Conservation (phyloP, 805 yeast species). For the Suhomyces sp. region DNA sequence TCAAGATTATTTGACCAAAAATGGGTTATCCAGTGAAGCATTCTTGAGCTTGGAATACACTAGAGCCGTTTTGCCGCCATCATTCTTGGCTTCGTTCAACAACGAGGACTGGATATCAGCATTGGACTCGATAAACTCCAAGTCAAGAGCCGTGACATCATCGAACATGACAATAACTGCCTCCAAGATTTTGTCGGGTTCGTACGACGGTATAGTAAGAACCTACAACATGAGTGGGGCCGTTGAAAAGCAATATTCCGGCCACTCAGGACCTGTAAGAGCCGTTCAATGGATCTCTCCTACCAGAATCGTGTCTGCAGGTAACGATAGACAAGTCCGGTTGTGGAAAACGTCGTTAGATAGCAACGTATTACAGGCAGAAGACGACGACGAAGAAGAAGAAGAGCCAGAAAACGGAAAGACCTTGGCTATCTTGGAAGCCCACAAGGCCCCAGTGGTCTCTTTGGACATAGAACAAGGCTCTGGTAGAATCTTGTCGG, state of each 20-base stretch:
- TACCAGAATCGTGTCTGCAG: slow-evolving; percentile 75
- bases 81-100: slow-evolving; percentile 78
- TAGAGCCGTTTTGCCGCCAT: slow-evolving; percentile 91
- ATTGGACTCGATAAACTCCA: slow-evolving; percentile 49
- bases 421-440: slow-evolving; percentile 82
- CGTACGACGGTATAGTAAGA: slow-evolving; percentile 92
- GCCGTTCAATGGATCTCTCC: slow-evolving; percentile 76
- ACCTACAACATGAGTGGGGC: slow-evolving; percentile 81
- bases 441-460: slow-evolving; percentile 87
- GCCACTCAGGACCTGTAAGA: slow-evolving; percentile 86
- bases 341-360: slow-evolving; percentile 70
- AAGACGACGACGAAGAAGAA: slow-evolving; percentile 37
- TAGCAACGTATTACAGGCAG: slow-evolving; percentile 43
- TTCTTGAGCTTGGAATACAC: slow-evolving; percentile 83
- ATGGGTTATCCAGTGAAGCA: slow-evolving; percentile 82
- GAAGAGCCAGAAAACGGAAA: slow-evolving; percentile 59
- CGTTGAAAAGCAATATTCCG: slow-evolving; percentile 75
- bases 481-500: slow-evolving; percentile 71
- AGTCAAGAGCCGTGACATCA: slow-evolving; percentile 18
- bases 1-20: slow-evolving; percentile 69
- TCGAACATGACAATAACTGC: slow-evolving; percentile 27
- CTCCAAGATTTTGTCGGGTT: slow-evolving; percentile 74
- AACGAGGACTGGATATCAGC: slow-evolving; percentile 97
- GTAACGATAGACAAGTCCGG: slow-evolving; percentile 85
- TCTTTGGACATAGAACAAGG: slow-evolving; percentile 57